phyloP scores from a whole-genome alignment of 129 eudicot species.

The Helichrysum umbraculigerum region DNA sequence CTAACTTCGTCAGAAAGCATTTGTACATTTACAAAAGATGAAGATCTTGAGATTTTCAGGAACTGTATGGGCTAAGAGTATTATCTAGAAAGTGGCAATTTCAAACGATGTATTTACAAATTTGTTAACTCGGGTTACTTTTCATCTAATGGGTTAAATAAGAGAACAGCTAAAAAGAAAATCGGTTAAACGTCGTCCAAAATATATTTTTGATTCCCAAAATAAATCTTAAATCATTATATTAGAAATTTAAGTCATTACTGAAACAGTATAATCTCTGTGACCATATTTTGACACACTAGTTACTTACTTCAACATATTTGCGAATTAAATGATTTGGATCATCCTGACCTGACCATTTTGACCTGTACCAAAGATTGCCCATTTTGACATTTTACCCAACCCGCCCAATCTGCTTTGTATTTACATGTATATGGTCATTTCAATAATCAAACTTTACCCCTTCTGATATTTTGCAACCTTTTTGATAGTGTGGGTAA shows the following conservation, averaged over 20 bases:
- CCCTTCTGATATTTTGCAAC: slow-evolving; percentile 10
- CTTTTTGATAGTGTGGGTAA: slow-evolving; percentile 82
- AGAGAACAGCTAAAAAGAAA: not conserved
- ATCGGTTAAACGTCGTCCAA: not conserved
- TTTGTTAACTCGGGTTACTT: not conserved
- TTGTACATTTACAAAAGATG: slow-evolving; percentile 59
- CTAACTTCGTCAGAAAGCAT: slow-evolving; percentile 54
- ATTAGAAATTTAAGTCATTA: not conserved
- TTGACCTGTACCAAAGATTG: not conserved
- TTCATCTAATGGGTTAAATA: not conserved
- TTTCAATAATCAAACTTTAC: slow-evolving; percentile 3
- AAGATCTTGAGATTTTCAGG: slow-evolving; percentile 77
- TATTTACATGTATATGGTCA: not conserved
- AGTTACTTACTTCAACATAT: not conserved
- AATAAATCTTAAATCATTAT: not conserved
- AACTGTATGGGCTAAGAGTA: slow-evolving; percentile 49
- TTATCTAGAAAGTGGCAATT: not conserved
- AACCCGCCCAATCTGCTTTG: not conserved
- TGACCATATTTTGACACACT: not conserved
- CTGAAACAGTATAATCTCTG: not conserved
- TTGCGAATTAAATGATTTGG: not conserved
- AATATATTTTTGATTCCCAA: not conserved
- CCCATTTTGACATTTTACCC: no score
- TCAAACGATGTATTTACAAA: not conserved
- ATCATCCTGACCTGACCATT: not conserved